Evolutionary conservation across 2,329 filamentous ascomycete species (phyloP).

Genomic region (Phaeomoniella chlamydospora): DNA sequence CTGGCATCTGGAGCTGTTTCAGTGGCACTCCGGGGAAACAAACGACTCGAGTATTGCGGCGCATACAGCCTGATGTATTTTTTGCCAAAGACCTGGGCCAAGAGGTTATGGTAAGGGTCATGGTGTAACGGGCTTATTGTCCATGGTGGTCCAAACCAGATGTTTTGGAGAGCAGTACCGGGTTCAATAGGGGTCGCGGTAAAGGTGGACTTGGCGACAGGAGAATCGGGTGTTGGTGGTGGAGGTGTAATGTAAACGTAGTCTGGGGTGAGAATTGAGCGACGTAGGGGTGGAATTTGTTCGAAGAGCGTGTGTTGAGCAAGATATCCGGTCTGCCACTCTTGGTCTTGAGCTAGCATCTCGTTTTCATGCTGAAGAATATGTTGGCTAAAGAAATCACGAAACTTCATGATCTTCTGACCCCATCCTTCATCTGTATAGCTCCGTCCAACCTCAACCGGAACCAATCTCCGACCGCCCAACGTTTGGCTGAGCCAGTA

Average conservation of each 20-base stretch:
- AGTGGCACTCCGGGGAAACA: constrained; percentile 44
- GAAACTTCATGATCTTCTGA: constrained; percentile 65
- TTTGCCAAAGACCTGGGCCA: constrained; percentile 73
- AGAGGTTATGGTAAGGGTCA: constrained; percentile 84
- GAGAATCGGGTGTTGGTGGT: constrained; percentile 31
- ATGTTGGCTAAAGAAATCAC: constrained; percentile 51
- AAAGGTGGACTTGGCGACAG: constrained; percentile 20
- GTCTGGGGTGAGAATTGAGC: constrained; percentile 69
- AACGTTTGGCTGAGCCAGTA: constrained; percentile 68
- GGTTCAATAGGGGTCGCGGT: background rate
- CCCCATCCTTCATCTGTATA: constrained; percentile 81
- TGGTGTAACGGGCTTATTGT: constrained; percentile 91
- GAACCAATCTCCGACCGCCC: constrained; percentile 63
- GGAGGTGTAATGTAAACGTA: constrained; percentile 66
- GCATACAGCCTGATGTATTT: constrained; percentile 89
- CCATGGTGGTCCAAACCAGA: constrained; percentile 78
- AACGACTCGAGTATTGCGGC: constrained; percentile 41
- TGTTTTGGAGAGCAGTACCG: constrained; percentile 48
- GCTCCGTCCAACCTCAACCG: constrained; percentile 71
- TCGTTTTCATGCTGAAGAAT: constrained; percentile 22
- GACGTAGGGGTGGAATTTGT: constrained; percentile 62
- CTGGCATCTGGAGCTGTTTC: constrained; percentile 10
- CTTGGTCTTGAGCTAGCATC: constrained; percentile 4
- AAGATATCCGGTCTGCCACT: constrained; percentile 53
- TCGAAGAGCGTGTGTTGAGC: constrained; percentile 80